phyloP scores from a whole-genome alignment of 345 rosid species.

The Cardamine chenopodiifolia region DNA sequence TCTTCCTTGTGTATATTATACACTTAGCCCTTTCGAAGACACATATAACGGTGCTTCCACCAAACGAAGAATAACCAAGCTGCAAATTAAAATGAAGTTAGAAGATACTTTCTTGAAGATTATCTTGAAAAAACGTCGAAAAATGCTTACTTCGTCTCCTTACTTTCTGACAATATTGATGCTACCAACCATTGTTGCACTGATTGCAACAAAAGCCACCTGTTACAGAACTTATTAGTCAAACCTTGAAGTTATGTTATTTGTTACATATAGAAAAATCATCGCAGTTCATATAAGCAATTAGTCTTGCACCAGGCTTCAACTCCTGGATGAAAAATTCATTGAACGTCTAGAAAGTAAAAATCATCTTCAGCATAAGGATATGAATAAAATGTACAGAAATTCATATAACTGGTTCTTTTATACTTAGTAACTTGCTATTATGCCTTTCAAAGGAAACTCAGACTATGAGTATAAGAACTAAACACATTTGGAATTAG shows the following conservation, averaged over 20 bases:
- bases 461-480: not conserved
- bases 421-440: not conserved
- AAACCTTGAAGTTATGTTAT: slow-evolving; percentile 4
- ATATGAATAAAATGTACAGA: not conserved
- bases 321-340: slow-evolving; percentile 89
- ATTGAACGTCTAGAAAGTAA: slow-evolving; percentile 72
- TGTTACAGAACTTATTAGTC: slow-evolving; percentile 36
- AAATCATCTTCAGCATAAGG: not conserved
- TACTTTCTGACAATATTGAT: slow-evolving; percentile 61
- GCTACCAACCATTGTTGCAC: slow-evolving; percentile 98
- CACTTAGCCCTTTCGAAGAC: slow-evolving; percentile 79
- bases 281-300: slow-evolving; percentile 53
- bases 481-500: not conserved
- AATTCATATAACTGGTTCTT: not conserved
- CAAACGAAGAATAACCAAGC: slow-evolving; percentile 91
- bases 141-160: slow-evolving; percentile 70
- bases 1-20: not conserved
- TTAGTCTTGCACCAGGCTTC: slow-evolving; percentile 78
- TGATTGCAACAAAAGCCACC: slow-evolving; percentile 95
- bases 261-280: slow-evolving; percentile 62
- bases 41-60: slow-evolving; percentile 93
- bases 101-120: not conserved
- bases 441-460: not conserved
- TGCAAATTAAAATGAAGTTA: slow-evolving; percentile 42
- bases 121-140: not conserved